phyloP scores from a whole-genome alignment of 169 alveolate genomes.

The Plasmodium relictum region DNA sequence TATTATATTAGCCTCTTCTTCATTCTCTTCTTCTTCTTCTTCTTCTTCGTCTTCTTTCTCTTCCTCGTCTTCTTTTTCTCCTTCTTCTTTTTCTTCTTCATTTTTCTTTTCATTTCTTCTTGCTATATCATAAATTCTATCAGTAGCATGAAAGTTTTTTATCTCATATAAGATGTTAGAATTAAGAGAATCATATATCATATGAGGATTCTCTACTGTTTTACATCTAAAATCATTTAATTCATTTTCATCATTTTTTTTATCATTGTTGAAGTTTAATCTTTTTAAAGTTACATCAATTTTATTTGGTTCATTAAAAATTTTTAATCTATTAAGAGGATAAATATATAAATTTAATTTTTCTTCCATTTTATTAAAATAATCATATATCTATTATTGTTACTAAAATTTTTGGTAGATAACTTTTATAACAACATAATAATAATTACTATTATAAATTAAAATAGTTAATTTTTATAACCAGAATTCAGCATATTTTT shows the following conservation, averaged over 20 bases:
- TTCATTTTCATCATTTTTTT: conserved; percentile 2
- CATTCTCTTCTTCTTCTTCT: neutral
- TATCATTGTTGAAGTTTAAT: neutral
- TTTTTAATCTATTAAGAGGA: conserved; percentile 36
- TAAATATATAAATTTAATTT: conserved; percentile 48
- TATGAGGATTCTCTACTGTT: conserved; percentile 37
- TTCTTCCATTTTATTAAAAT: conserved; percentile 43
- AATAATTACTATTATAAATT: too few relatives aligned
- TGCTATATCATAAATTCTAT: conserved; percentile 3
- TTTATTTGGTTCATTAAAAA: conserved; percentile 39
- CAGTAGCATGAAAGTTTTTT: conserved; percentile 32
- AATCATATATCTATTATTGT: neutral
- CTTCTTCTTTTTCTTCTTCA: neutral
- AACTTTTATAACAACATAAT: too few relatives aligned
- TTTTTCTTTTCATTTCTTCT: neutral
- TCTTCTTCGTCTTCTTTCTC: neutral
- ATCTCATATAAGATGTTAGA: conserved; percentile 42
- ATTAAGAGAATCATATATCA: conserved; percentile 50
- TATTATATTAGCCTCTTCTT: neutral
- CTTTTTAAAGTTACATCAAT: conserved; percentile 30
- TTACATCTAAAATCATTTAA: conserved; percentile 8
- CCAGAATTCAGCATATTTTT: too few relatives aligned
- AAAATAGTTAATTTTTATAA: too few relatives aligned
- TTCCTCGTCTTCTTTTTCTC: neutral
- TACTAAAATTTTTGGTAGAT: neutral